Percentiles rank a stretch among this genome's conserved stretches.
These are phyloP conservation scores for Hypsizygus marmoreus DNA, from an alignment of 768 basidiomycete genomes.

Conservation along the genomic window DNA sequence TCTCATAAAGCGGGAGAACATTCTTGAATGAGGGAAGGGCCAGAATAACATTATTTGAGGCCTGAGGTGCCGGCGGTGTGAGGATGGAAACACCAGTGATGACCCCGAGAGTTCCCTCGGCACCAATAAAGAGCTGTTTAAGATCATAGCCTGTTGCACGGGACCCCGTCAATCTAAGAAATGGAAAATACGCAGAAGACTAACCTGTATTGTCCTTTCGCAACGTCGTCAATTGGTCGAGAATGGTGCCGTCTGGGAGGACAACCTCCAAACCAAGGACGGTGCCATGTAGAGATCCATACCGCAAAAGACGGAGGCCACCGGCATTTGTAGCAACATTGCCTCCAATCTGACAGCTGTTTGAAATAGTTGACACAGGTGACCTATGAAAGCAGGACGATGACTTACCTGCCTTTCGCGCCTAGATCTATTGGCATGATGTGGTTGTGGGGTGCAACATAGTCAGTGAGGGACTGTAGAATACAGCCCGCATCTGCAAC, in stretches of 20 bases:
- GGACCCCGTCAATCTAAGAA: conserved; percentile 4
- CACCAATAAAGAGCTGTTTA: conserved; percentile 97
- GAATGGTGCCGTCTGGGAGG: conserved; percentile 88
- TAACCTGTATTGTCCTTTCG: conserved; percentile 97
- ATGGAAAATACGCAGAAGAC: background rate
- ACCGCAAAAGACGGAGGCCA: conserved; percentile 90
- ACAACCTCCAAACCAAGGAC: conserved; percentile 97
- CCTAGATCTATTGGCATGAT: conserved; percentile 97
- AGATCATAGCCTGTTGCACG: conserved; percentile 83
- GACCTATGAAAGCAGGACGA: conserved; percentile 1
- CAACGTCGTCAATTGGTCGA: conserved; percentile 85
- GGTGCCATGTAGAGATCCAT: conserved; percentile 92
- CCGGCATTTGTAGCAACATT: conserved; percentile 98
- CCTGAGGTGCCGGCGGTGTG: conserved; percentile 78
- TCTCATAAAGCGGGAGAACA: conserved; percentile 82
- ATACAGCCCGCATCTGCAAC: conserved; percentile 95
- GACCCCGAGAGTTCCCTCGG: conserved; percentile 94
- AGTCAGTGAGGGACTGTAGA: conserved; percentile 83
- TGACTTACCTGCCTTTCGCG: conserved; percentile 85
- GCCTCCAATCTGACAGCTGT: conserved; percentile 95
- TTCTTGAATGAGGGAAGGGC: conserved; percentile 86
- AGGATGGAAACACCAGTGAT: conserved; percentile 95
- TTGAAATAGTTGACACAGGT: conserved; percentile 3
- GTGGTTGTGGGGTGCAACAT: conserved; percentile 84
- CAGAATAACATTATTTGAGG: conserved; percentile 90